A percentile compares a stretch with the other conserved stretches of the same genome.
These are phyloP conservation scores for Pseudocercospora ulei DNA, from an alignment of 2,329 filamentous ascomycete genomes.

Conservation along the genomic window DNA sequence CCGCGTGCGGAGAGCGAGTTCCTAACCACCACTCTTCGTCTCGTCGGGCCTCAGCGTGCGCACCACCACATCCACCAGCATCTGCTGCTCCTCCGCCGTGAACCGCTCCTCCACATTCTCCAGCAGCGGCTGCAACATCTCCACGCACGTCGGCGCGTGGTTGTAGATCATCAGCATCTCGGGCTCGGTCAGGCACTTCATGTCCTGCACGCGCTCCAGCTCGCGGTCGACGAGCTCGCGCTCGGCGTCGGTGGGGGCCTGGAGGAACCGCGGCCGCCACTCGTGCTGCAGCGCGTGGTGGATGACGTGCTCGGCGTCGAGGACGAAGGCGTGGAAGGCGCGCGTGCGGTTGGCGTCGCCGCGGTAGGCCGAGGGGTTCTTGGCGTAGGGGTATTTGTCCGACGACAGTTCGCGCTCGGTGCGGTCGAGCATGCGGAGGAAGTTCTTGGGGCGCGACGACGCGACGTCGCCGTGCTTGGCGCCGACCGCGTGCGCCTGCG, in stretches of 20 bases:
- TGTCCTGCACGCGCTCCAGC: constrained; percentile 29
- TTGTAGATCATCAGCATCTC: constrained; percentile 34
- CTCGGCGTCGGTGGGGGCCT: too few relatives aligned
- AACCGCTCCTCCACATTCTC: constrained; percentile 33
- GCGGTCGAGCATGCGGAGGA: constrained; percentile 28
- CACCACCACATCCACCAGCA: constrained; percentile 27
- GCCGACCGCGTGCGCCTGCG: constrained; percentile 23
- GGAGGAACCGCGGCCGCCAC: constrained; percentile 22
- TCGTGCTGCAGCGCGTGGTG: constrained; percentile 26
- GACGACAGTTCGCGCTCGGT: constrained; percentile 29
- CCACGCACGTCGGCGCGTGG: constrained; percentile 29
- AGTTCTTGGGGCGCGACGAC: constrained; percentile 28
- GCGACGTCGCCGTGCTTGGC: constrained; percentile 13
- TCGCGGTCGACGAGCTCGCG: constrained; percentile 24
- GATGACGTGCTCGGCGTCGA: constrained; percentile 24
- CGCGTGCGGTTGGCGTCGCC: constrained; percentile 20
- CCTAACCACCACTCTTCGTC: constrained; percentile 12
- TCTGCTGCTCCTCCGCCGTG: constrained; percentile 29
- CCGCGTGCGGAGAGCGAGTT: constrained; percentile 9
- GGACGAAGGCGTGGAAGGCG: constrained; percentile 23
- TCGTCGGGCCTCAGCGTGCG: constrained; percentile 17
- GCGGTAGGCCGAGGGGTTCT: constrained; percentile 28
- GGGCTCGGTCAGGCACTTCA: constrained; percentile 32
- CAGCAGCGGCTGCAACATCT: constrained; percentile 34
- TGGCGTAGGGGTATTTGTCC: constrained; percentile 28